These are phyloP conservation scores for Pyrus hybrid DNA, from an alignment of 331 rosid species.

Conservation along the genomic window DNA sequence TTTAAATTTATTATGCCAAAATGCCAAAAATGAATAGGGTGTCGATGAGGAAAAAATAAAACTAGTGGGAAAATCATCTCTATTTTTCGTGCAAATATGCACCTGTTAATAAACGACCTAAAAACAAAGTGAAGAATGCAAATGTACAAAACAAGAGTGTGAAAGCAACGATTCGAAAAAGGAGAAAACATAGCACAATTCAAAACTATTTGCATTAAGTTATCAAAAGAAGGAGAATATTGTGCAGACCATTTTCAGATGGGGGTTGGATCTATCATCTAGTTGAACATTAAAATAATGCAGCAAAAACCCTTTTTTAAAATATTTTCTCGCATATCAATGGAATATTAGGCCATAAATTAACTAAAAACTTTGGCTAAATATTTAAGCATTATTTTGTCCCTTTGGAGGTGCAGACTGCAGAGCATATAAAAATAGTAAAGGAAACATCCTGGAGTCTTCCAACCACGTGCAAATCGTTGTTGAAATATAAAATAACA, in stretches of 20 bases:
- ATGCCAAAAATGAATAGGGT: no score
- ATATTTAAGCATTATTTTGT: neutral
- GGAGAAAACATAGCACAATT: neutral
- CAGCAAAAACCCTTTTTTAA: neutral
- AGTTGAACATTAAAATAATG: neutral
- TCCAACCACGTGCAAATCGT: constrained; percentile 31
- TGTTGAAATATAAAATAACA: neutral
- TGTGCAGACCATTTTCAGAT: neutral
- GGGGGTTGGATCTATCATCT: neutral
- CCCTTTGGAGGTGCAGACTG: neutral
- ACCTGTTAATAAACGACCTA: no score
- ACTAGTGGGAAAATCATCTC: no score
- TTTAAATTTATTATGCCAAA: no score
- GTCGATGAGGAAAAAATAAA: no score
- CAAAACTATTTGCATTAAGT: neutral
- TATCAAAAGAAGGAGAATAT: neutral
- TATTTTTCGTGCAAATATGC: no score
- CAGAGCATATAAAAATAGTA: neutral
- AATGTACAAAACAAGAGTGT: no score
- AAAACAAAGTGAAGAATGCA: no score
- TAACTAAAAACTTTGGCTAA: neutral
- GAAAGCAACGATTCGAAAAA: no score
- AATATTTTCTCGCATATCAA: neutral
- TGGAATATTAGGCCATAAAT: neutral
- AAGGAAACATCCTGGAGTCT: constrained; percentile 25